Evolutionary conservation across 2,329 filamentous ascomycete genomes (phyloP), one percentile per base, ranked within the genome.

Genomic region (Emergomyces orientalis): DNA sequence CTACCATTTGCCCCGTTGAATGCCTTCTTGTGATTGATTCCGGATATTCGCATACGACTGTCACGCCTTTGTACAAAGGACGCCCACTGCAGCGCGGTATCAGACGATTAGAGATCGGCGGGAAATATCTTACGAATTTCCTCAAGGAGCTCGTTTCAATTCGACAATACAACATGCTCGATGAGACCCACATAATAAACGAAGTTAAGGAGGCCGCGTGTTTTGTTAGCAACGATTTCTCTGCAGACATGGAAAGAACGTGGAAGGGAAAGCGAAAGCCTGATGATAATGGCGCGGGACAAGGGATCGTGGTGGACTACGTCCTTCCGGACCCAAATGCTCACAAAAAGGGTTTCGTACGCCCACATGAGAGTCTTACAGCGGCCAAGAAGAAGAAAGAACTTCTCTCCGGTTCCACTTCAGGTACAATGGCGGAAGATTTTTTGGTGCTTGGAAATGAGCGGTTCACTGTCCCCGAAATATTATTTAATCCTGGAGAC

Each of bases 171-270:
- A 93, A 97, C 73, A 92, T 99, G 86, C 86, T 94, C 65, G 92
- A 96, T 74, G 94, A 99, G 70, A 88, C 89, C 0, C 88, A 95
- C 74, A 88, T 97, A 59, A 91, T 97, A 73, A 96, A 96, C 70
- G 90, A 97, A 74, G 92, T 97, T 75, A 99, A 99, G 72, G 94
- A 99, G 73, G 83, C 88, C 4, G 86, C 89, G 0, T 96, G 90
- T 72, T 97, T 89, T 69, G 86, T 97, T 13, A 88, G 89, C 2
- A 78, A 84, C 0, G 86, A 95, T 71, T 97, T 97, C 74, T 79
- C 81, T 32, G 71, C 74, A 7, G 90, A 97, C 68, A 82, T 99
- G 43, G 92, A 97, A 66, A 83, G 82, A 66, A 88, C 87, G 0
- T 96, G 91, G 91, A 94, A 91, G 74, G 89, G 88, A 7, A 75